Conservation (phyloP, 345 rosid species). For the Corchorus olitorius region DNA sequence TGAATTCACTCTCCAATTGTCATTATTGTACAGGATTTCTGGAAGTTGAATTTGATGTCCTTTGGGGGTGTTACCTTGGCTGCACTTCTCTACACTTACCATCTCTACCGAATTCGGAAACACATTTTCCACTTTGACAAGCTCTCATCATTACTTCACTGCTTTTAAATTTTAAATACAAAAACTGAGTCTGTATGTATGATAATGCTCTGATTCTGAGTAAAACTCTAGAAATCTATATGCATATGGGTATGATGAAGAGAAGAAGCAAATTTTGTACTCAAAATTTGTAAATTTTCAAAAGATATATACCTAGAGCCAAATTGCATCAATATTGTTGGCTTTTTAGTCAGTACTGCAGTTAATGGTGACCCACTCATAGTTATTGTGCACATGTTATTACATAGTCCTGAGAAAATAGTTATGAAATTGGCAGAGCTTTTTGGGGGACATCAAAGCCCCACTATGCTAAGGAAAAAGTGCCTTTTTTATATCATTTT, state of each 20-base stretch:
- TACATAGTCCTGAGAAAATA: background rate
- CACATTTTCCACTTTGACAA: conserved; percentile 74
- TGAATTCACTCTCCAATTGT: background rate
- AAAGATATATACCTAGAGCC: no score
- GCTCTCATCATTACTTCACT: background rate
- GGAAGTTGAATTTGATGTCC: conserved; percentile 75
- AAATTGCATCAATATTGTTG: no score
- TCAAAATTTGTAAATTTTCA: no score
- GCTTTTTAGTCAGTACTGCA: no score
- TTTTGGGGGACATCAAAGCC: background rate
- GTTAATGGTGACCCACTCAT: background rate
- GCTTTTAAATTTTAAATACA: no score
- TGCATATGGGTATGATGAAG: no score
- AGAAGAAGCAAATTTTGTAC: no score
- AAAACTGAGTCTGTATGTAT: no score
- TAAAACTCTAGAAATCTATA: no score
- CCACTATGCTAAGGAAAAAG: background rate
- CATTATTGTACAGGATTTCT: conserved; percentile 59
- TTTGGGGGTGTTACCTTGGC: conserved; percentile 50
- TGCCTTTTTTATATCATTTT: background rate
- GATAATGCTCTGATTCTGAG: no score
- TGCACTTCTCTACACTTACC: conserved; percentile 53
- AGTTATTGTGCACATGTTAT: background rate
- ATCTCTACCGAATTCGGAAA: conserved; percentile 57
- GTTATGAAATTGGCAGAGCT: background rate